Percentiles rank a stretch among this genome's conserved stretches.
Conservation (phyloP, 2,329 filamentous ascomycete species). For the Tolypocladium tundrense region DNA sequence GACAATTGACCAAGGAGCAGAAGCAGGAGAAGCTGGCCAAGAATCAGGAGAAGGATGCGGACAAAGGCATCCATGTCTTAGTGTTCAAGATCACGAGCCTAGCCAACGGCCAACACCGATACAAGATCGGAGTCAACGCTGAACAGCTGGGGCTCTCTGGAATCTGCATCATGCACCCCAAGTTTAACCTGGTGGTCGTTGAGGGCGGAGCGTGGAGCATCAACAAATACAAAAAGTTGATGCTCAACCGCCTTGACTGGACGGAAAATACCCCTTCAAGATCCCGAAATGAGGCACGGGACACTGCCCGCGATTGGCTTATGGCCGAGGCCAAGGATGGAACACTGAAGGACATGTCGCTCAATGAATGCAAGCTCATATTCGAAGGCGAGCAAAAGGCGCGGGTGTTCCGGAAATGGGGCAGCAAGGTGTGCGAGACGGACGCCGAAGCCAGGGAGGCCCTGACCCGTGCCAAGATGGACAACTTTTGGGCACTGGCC, state of each 20-base stretch:
- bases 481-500: conserved; percentile 88
- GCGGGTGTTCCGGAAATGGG: conserved; percentile 77
- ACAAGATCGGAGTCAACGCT: conserved; percentile 85
- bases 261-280: conserved; percentile 71
- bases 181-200: conserved; percentile 79
- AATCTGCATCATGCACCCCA: conserved; percentile 84
- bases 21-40: conserved; percentile 69
- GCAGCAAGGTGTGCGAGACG: conserved; percentile 83
- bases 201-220: conserved; percentile 83
- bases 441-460: conserved; percentile 80
- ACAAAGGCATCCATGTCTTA: conserved; percentile 73
- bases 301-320: conserved; percentile 63
- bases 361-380: conserved; percentile 73
- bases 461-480: conserved; percentile 73
- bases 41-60: conserved; percentile 81
- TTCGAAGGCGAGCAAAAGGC: conserved; percentile 86
- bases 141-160: conserved; percentile 82
- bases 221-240: conserved; percentile 79
- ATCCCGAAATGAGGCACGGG: conserved; percentile 48
- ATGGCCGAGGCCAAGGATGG: conserved; percentile 69
- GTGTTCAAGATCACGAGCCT: conserved; percentile 86
- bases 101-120: conserved; percentile 87
- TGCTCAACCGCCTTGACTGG: conserved; percentile 93
- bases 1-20: conserved; percentile 83
- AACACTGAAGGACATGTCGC: conserved; percentile 67